Evolutionary conservation across 129 eudicot genomes (phyloP), one percentile per base, ranked within the genome.

Genomic region (Silybum marianum): DNA sequence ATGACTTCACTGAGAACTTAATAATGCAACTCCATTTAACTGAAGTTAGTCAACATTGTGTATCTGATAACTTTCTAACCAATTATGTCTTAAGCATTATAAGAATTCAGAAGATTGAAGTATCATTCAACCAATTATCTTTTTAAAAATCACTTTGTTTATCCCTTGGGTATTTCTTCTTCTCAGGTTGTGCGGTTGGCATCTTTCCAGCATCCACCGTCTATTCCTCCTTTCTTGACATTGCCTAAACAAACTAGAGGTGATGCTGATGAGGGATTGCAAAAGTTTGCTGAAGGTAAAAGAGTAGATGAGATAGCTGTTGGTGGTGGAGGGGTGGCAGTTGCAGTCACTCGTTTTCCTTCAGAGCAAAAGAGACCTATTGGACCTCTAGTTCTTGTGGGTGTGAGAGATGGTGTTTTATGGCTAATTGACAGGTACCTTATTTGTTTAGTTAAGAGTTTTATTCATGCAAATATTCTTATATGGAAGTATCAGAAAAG

Each of bases 321-420:
- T 82, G 99, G 99, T 76, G 99, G 99, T 76, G 99, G 99, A 74
- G 99, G 99, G 72, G 97, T 95, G 81, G 89, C 91, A 10, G 99
- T 95, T 68, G 97, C 99, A 11, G 97, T 92, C 82, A 95, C 99
- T 79, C 95, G 99, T 63, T 95, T 95, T 87, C 98, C 99, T 2
- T 84, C 97, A 42, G 99, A 95, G 90, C 99, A 95, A 79, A 95
- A 92, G 84, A 90, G 99, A 34, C 99, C 99, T 7, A 88, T 91
- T 78, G 99, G 99, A 42, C 99, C 99, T 36, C 95, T 95, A 70
- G 93, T 95, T 80, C 86, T 95, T 79, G 98, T 85, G 38, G 99
- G 99, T 8, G 99, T 95, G 39, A 87, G 90, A 71, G 99, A 95
- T 73, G 99, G 99, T 84, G 99, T 92, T 82, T 89, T 95, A 36